phyloP scores from a whole-genome alignment of 352 stramenopile species.

The Phytophthora hibernalis region DNA sequence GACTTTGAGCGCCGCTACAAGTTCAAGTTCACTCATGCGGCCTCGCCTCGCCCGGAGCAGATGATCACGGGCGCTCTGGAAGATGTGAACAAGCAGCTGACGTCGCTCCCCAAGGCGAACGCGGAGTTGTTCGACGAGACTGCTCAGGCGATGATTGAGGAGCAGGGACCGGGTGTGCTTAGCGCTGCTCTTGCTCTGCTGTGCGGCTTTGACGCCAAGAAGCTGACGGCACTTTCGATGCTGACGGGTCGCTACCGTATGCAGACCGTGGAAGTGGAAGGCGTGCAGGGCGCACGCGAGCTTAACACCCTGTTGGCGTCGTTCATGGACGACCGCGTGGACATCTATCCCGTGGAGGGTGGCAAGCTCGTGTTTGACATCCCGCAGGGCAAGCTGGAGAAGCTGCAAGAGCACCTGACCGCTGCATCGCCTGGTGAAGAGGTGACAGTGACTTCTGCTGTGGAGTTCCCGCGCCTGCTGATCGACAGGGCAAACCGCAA shows the following conservation, averaged over 20 bases:
- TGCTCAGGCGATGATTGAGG: constrained; percentile 58
- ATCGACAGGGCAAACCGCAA: constrained; percentile 39
- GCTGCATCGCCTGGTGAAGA: constrained; percentile 33
- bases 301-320: constrained; percentile 51
- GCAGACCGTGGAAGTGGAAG: constrained; percentile 74
- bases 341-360: constrained; percentile 63
- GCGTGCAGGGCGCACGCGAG: constrained; percentile 52
- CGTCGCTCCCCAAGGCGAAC: constrained; percentile 51
- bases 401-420: constrained; percentile 55
- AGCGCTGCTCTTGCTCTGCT: constrained; percentile 76
- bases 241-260: constrained; percentile 68
- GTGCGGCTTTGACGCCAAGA: constrained; percentile 80
- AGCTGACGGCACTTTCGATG: constrained; percentile 75
- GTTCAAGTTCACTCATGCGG: constrained; percentile 71
- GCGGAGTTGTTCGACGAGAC: constrained; percentile 66
- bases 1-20: constrained; percentile 85
- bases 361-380: constrained; percentile 80
- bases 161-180: constrained; percentile 60
- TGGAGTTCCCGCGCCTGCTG: constrained; percentile 67
- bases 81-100: constrained; percentile 64
- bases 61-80: constrained; percentile 63
- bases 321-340: constrained; percentile 53
- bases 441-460: constrained; percentile 50
- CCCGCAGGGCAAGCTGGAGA: constrained; percentile 52
- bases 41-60: constrained; percentile 62